Conservation (phyloP, 345 rosid species). For the Hibiscus tridactylites region DNA sequence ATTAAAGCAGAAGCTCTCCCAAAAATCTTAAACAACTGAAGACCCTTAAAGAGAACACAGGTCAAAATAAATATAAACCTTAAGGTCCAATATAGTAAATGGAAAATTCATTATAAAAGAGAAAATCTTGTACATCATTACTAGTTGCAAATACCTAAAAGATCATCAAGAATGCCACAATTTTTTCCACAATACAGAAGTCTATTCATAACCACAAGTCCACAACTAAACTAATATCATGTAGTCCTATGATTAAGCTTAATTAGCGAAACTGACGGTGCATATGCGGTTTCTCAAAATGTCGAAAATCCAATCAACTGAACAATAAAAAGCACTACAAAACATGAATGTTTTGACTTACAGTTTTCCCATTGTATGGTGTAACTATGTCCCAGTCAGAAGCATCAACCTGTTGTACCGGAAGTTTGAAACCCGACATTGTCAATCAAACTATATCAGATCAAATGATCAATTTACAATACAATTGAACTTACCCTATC, state of each 20-base stretch:
- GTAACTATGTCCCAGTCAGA: slow-evolving; percentile 40
- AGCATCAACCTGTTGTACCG: slow-evolving; percentile 34
- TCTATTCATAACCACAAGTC: not conserved
- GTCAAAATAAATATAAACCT: not conserved
- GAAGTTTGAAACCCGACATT: not conserved
- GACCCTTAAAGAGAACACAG: not conserved
- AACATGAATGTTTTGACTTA: slow-evolving; percentile 21
- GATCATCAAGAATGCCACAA: not conserved
- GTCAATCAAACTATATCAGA: not conserved
- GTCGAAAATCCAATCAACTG: not conserved
- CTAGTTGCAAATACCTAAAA: not conserved
- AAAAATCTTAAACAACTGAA: not conserved
- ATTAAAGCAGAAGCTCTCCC: not conserved
- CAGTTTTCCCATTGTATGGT: slow-evolving; percentile 61
- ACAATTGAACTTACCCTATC: slow-evolving; percentile 41
- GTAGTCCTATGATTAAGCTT: not conserved
- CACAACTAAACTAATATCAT: not conserved
- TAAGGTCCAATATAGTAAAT: not conserved
- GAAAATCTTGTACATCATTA: not conserved
- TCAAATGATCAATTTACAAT: not conserved
- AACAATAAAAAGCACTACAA: not conserved
- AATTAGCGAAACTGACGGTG: not conserved
- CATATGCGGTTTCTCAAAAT: not conserved
- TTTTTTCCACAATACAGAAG: not conserved
- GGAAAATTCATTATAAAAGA: not conserved